Evolutionary conservation across 1,139 yeast genomes (phyloP), one percentile per base, ranked within the genome.

Genomic region (Saccharomyces hybrid): DNA sequence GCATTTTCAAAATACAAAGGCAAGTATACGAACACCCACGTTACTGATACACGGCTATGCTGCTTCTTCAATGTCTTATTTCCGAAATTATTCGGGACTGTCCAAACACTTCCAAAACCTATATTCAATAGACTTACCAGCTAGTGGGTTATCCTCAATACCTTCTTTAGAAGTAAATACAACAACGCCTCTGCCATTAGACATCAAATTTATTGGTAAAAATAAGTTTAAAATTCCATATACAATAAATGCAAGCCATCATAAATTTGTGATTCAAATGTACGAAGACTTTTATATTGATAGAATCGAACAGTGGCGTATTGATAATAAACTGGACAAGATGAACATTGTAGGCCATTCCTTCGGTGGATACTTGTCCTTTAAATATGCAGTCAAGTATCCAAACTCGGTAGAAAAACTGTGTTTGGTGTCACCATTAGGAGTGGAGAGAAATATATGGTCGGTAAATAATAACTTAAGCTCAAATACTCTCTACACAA

Each of bases 11-110:
- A 61, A 61, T 49, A 47, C 48, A 14, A 47, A 50, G 3, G 63
- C 62, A 8, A 14, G 55, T 1, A 52, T 64, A 4, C 63, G 55
- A 25, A 63, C 65, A 4, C 73, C 74, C 4, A 63, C 72, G 20
- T 91, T 89, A 4, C 75, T 91, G 65, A 64, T 91, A 16, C 98
- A 91, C 67, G 98, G 98, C 0, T 90, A 88, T 69, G 97, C 95
- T 0, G 95, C 97, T 0, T 85, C 95, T 0, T 76, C 86, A 20
- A 95, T 93, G 13, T 86, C 91, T 66, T 91, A 83, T 73, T 89
- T 88, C 61, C 76, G 90, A 54, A 90, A 88, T 63, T 82, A 88
- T 59, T 82, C 79, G 52, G 80, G 66, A 42, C 75, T 78, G 66
- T 76, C 71, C 57, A 63, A 70, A 73, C 73, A 69, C 46, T 76